Percentiles rank a stretch among this genome's conserved stretches.
These are phyloP conservation scores for Emergomyces pasteurianus DNA, from an alignment of 2,329 filamentous ascomycete species.

Conservation along the genomic window DNA sequence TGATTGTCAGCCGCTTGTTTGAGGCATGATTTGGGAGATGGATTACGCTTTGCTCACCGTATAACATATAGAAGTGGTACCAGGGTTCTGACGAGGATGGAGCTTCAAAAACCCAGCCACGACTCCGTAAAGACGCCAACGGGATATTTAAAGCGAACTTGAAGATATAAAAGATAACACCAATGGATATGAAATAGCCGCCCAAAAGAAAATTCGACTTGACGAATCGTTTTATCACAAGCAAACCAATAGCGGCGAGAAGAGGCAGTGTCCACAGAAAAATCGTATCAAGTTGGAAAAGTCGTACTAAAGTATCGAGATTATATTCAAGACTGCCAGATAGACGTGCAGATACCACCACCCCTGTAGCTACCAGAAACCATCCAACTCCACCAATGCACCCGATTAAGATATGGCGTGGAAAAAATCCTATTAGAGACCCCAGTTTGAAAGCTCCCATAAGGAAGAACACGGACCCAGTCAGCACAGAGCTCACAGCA, in stretches of 20 bases:
- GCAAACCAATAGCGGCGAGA: slow-evolving; percentile 60
- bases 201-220: slow-evolving; percentile 79
- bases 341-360: slow-evolving; percentile 84
- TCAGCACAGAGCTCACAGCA: slow-evolving; percentile 79
- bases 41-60: slow-evolving; percentile 52
- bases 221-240: slow-evolving; percentile 62
- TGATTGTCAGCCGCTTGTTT: slow-evolving; percentile 7
- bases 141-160: slow-evolving; percentile 48
- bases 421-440: slow-evolving; percentile 92
- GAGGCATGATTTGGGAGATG: background rate
- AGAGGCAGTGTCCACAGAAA: slow-evolving; percentile 76
- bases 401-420: slow-evolving; percentile 87
- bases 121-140: slow-evolving; percentile 52
- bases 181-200: slow-evolving; percentile 70
- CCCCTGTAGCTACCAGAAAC: slow-evolving; percentile 81
- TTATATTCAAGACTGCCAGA: slow-evolving; percentile 78
- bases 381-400: slow-evolving; percentile 96
- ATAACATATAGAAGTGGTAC: slow-evolving; percentile 96
- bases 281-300: slow-evolving; percentile 62
- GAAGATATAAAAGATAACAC: slow-evolving; percentile 44
- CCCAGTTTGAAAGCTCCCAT: slow-evolving; percentile 82
- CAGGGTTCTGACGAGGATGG: slow-evolving; percentile 79
- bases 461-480: slow-evolving; percentile 79
- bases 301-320: slow-evolving; percentile 58
- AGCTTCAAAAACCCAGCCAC: slow-evolving; percentile 85